phyloP scores from a whole-genome alignment of 1,139 yeast species.

The Hanseniaspora gamundiae region DNA sequence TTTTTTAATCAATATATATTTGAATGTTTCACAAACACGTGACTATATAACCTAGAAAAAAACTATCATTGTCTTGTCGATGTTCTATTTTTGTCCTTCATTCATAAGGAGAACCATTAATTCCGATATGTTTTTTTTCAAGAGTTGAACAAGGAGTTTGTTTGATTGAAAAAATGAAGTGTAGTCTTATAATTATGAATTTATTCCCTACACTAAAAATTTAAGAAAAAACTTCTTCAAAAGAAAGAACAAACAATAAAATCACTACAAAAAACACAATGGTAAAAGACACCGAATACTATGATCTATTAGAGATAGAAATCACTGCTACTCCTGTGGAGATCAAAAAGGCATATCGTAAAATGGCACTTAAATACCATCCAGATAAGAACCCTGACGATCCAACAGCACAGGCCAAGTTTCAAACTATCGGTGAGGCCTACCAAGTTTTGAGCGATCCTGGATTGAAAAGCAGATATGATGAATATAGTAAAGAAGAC shows the following conservation, averaged over 20 bases:
- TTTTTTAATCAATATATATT: too few species aligned
- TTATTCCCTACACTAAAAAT: too few species aligned
- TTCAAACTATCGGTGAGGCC: slow-evolving; percentile 61
- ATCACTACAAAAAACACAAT: background rate
- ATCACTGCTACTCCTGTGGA: slow-evolving; percentile 69
- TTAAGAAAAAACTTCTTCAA: too few species aligned
- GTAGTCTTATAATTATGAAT: too few species aligned
- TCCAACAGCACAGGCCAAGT: slow-evolving; percentile 54
- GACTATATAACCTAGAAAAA: too few species aligned
- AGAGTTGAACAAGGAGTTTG: too few species aligned
- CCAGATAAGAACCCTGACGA: slow-evolving; percentile 94
- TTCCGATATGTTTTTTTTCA: background rate
- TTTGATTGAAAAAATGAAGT: background rate
- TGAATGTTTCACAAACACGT: too few species aligned
- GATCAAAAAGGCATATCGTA: slow-evolving; percentile 87
- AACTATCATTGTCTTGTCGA: background rate
- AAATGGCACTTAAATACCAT: slow-evolving; percentile 77
- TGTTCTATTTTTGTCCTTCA: background rate
- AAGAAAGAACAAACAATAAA: background rate
- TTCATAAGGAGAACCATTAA: background rate
- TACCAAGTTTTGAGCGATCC: slow-evolving; percentile 58
- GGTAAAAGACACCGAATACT: slow-evolving; percentile 71
- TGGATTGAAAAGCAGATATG: slow-evolving; percentile 46
- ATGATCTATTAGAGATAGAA: slow-evolving; percentile 59
- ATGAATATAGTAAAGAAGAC: slow-evolving; percentile 52